A percentile compares a stretch with the other conserved stretches of the same genome.
Conservation (phyloP, 1,284 basidiomycete genomes). For the Limonomyces culmigenus region DNA sequence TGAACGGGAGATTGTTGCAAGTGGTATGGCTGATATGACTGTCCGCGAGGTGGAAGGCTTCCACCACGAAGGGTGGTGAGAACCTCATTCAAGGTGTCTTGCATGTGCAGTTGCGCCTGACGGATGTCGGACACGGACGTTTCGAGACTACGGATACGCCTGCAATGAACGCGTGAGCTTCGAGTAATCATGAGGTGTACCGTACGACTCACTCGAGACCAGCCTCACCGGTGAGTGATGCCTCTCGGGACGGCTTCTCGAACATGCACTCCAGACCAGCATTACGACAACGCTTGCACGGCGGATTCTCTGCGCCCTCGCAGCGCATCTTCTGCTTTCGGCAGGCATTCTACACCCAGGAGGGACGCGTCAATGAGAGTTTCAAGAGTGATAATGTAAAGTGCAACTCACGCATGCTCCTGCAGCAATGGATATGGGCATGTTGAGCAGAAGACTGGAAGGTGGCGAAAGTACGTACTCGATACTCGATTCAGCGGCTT, state of each 20-base stretch:
- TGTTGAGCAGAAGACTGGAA: conserved; percentile 7
- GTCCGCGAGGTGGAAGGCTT: conserved; percentile 27
- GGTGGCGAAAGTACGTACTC: conserved; percentile 29
- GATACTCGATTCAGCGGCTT: conserved; percentile 72
- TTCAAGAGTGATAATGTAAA: conserved; percentile 1
- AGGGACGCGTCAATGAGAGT: conserved; percentile 1
- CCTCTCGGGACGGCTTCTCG: conserved; percentile 75
- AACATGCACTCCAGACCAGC: conserved; percentile 77
- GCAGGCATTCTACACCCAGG: conserved; percentile 64
- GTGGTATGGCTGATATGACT: conserved; percentile 29
- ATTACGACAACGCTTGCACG: conserved; percentile 78
- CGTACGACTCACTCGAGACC: conserved; percentile 62
- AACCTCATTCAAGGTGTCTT: conserved; percentile 64
- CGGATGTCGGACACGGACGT: conserved; percentile 66
- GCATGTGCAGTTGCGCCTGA: conserved; percentile 50
- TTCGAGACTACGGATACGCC: conserved; percentile 77
- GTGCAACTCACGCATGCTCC: conserved; percentile 54
- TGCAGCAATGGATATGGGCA: conserved; percentile 13
- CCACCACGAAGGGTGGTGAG: conserved; percentile 46
- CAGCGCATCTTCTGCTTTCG: conserved; percentile 80
- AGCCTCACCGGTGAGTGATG: conserved; percentile 70
- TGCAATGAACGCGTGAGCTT: conserved; percentile 15
- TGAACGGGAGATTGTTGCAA: conserved; percentile 16
- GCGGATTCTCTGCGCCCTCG: conserved; percentile 82
- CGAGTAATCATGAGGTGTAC: conserved; percentile 5